Evolutionary conservation across 2,329 filamentous ascomycete species (phyloP), one percentile per base, ranked within the genome.

Genomic region (Corniculantispora saksenae): DNA sequence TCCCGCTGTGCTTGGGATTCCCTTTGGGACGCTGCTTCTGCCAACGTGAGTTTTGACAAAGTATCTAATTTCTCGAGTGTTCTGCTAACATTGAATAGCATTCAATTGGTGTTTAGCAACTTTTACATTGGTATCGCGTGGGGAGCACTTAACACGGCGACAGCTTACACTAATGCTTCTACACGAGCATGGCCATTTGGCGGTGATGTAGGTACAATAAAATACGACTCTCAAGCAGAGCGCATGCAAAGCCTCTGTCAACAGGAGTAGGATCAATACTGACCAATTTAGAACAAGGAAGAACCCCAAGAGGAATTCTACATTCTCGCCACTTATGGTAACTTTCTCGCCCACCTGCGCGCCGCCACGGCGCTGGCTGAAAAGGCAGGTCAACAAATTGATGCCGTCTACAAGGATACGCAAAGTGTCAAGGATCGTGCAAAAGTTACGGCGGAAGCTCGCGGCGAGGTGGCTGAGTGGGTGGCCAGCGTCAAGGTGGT

Each of bases 101-200:
- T 89, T 66, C 87, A 90, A 71, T 81, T 89, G 0, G 84, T 88
- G n/a, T 90, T 90, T 74, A 81, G 80, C 71, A 89, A 89, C 72
- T 87, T 90, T 70, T 89, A 90, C 71, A 77, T 89, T 1, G 87
- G 87, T 2, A 89, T 89, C 66, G 84, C 86, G 0, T 79, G 82
- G 51, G 87, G 88, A 0, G 83, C 86, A 0, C 77, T 90, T 0
- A 77, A 83, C 9, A 82, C 81, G 51, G 86, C 86, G 1, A 74
- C 82, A 0, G 80, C 81, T 29, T 90, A 89, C 67, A 90, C 87
- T 0, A 75, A 74, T 2, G 82, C 80, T 27, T 76, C 76, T 25
- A 90, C 88, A 0, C 81, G 88, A 1, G 78, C 88, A 0, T 91
- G 88, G 87, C 87, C 88, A 0, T 90, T 78, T 66, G 86, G 86